Evolutionary conservation across 2,329 filamentous ascomycete species (phyloP).

Genomic region (Ramularia endophylla): DNA sequence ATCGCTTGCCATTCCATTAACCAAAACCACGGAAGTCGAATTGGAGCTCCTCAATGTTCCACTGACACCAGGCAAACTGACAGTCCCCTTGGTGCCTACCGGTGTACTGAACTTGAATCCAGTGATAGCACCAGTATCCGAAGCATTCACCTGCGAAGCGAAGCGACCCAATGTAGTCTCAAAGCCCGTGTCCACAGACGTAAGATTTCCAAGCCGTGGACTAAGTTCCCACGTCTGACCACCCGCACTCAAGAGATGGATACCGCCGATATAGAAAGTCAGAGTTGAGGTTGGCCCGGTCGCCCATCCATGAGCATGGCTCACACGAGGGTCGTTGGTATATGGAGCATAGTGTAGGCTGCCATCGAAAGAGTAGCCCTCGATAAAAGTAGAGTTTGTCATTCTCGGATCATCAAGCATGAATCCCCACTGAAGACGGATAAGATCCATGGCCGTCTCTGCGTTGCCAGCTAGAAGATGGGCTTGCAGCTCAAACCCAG

Average conservation of each 20-base stretch:
- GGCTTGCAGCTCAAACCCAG: conserved; percentile 42
- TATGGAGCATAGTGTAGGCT: conserved; percentile 47
- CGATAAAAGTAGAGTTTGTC: conserved; percentile 49
- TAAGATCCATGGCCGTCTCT: conserved; percentile 37
- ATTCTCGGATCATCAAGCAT: conserved; percentile 51
- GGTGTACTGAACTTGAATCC: conserved; percentile 26
- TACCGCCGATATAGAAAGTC: conserved; percentile 41
- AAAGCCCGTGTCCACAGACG: conserved; percentile 41
- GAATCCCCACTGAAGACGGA: conserved; percentile 46
- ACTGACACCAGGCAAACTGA: conserved; percentile 30
- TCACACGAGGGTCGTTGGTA: conserved; percentile 42
- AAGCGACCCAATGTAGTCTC: conserved; percentile 42
- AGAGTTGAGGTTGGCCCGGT: conserved; percentile 44
- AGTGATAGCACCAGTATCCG: conserved; percentile 11
- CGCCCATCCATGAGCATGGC: conserved; percentile 48
- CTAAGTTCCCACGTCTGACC: conserved; percentile 40
- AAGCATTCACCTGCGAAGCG: conserved; percentile 28
- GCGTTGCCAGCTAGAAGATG: conserved; percentile 39
- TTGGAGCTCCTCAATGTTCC: conserved; percentile 38
- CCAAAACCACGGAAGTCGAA: conserved; percentile 17
- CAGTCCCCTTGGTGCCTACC: conserved; percentile 26
- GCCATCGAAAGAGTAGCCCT: conserved; percentile 45
- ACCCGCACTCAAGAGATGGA: conserved; percentile 36
- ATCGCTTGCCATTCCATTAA: conserved; percentile 20
- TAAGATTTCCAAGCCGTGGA: conserved; percentile 42